Evolutionary conservation across 306 rosid genomes (phyloP).

Genomic region (Lupinus albus): DNA sequence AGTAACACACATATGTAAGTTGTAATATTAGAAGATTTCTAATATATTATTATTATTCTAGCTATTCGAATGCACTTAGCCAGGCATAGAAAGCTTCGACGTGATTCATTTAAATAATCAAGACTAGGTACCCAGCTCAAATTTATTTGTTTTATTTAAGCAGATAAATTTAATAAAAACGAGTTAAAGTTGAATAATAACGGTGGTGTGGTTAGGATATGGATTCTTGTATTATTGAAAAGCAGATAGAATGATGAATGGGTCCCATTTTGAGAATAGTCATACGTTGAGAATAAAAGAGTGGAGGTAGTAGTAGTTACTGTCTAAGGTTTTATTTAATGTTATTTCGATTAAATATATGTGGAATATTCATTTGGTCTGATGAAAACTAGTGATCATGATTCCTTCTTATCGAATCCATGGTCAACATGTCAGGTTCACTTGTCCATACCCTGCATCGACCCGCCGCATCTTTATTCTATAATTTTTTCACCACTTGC

Average conservation of each 20-base stretch:
- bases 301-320: constrained; percentile 30
- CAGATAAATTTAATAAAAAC: no score
- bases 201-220: constrained; percentile 50
- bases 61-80: no score
- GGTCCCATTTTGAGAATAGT: constrained; percentile 43
- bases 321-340: constrained; percentile 49
- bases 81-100: no score
- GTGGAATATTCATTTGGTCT: constrained; percentile 62
- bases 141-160: no score
- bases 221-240: constrained; percentile 75
- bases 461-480: constrained; percentile 62
- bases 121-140: no score
- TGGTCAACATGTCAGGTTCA: constrained; percentile 53
- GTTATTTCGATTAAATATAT: constrained; percentile 16
- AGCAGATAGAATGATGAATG: constrained; percentile 31
- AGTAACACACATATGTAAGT: no score
- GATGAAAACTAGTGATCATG: constrained; percentile 47
- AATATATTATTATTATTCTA: no score
- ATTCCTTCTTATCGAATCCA: constrained; percentile 67
- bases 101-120: no score
- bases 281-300: constrained; percentile 54
- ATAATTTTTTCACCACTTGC: constrained; percentile 18
- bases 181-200: no score
- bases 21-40: no score
- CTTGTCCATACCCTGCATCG: constrained; percentile 59